Conservation (phyloP, 768 basidiomycete species). For the Trametes meyenii region DNA sequence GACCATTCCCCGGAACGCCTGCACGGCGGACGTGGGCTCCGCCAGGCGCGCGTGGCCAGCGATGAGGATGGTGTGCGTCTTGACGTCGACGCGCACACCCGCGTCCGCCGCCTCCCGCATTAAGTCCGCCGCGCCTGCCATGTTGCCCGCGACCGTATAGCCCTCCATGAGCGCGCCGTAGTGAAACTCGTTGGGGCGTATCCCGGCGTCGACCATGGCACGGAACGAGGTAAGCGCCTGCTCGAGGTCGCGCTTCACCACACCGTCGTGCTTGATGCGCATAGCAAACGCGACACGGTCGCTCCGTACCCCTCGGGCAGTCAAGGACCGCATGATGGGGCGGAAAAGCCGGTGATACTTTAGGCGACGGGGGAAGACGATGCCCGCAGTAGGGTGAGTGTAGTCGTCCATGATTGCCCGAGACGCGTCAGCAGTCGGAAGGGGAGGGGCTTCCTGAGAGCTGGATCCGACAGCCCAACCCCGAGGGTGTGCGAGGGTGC, state of each 20-base stretch:
- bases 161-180: conserved; percentile 77
- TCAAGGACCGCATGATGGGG: conserved; percentile 50
- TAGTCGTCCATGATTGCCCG: conserved; percentile 8
- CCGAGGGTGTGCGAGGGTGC: not conserved
- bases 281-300: conserved; percentile 62
- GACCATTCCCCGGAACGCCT: conserved; percentile 65
- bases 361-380: conserved; percentile 39
- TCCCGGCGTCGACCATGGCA: conserved; percentile 63
- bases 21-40: conserved; percentile 54
- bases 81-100: conserved; percentile 58
- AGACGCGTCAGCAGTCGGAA: not conserved
- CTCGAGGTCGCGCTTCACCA: conserved; percentile 47
- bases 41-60: conserved; percentile 67
- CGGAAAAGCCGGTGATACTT: conserved; percentile 38
- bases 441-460: not conserved
- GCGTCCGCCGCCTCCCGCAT: conserved; percentile 54
- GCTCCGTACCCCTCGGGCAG: conserved; percentile 49
- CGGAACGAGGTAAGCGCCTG: conserved; percentile 45
- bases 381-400: conserved; percentile 56
- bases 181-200: conserved; percentile 74
- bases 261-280: conserved; percentile 64
- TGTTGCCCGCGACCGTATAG: conserved; percentile 61
- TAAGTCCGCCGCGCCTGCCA: conserved; percentile 54
- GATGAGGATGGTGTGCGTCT: conserved; percentile 80
- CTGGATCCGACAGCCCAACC: conserved; percentile 29